Conservation (phyloP, 768 basidiomycete genomes). For the Scleroderma bovista region DNA sequence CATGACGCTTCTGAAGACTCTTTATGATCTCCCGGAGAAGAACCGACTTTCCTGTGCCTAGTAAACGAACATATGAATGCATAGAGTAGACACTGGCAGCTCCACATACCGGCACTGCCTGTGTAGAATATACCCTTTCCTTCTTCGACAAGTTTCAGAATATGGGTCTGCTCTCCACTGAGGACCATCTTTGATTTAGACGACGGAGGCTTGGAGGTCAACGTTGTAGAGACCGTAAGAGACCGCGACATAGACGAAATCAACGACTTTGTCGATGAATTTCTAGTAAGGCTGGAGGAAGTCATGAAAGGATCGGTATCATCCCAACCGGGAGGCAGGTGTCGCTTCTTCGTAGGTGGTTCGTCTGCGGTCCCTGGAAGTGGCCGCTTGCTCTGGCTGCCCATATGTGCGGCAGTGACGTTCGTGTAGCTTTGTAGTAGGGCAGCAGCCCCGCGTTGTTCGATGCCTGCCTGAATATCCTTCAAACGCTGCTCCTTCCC, state of each 20-base stretch:
- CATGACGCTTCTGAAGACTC: slow-evolving; percentile 51
- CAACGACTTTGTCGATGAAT: slow-evolving; percentile 12
- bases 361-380: slow-evolving; percentile 13
- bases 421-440: slow-evolving; percentile 10
- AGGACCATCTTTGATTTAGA: slow-evolving; percentile 48
- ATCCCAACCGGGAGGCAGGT: slow-evolving; percentile 49
- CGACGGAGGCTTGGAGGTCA: slow-evolving; percentile 4
- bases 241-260: slow-evolving; percentile 4
- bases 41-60: slow-evolving; percentile 96
- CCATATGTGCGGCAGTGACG: slow-evolving; percentile 11
- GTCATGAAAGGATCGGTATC: slow-evolving; percentile 31
- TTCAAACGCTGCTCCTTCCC: slow-evolving; percentile 40
- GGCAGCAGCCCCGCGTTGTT: slow-evolving; percentile 33
- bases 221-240: slow-evolving; percentile 1
- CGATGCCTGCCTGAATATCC: slow-evolving; percentile 55
- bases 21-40: slow-evolving; percentile 89
- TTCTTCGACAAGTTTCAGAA: slow-evolving; percentile 70
- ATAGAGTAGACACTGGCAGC: slow-evolving; percentile 2
- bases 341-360: slow-evolving; percentile 46
- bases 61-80: slow-evolving; percentile 4
- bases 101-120: slow-evolving; percentile 82
- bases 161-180: slow-evolving; percentile 82
- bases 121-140: slow-evolving; percentile 89
- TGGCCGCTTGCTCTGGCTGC: slow-evolving; percentile 32
- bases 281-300: slow-evolving; percentile 28